Conservation (phyloP, 352 stramenopile species). For the Pythium brassicae region DNA sequence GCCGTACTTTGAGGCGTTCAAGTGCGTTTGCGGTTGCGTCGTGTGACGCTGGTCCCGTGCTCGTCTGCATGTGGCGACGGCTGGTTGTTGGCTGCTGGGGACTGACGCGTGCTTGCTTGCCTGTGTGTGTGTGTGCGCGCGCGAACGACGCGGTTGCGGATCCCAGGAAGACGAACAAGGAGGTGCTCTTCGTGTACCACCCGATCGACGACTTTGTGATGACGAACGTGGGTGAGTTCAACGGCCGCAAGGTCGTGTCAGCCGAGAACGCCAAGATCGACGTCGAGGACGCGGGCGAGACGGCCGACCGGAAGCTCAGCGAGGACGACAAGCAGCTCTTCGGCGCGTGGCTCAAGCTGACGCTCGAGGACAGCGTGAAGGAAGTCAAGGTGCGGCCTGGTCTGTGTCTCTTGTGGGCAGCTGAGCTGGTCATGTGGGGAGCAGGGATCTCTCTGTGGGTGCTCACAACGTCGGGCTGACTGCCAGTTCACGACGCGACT, state of each 20-base stretch:
- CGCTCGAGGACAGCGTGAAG: conserved; percentile 87
- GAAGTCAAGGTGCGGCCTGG: conserved; percentile 65
- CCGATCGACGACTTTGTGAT: conserved; percentile 99
- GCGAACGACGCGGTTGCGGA: neutral
- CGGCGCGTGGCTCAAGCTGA: conserved; percentile 91
- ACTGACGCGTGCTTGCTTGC: neutral
- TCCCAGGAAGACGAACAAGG: conserved; percentile 82
- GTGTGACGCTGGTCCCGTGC: no score
- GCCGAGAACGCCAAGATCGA: conserved; percentile 96
- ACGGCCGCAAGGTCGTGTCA: conserved; percentile 94
- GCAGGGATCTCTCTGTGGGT: neutral
- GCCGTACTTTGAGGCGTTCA: conserved; percentile 99
- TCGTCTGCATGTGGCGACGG: no score
- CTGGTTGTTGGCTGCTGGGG: neutral
- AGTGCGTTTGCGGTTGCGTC: conserved; percentile 52
- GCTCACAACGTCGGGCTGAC: neutral
- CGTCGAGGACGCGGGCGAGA: conserved; percentile 61
- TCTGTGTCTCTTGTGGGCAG: neutral
- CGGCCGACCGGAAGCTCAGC: conserved; percentile 56
- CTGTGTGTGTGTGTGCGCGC: neutral
- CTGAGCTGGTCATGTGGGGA: neutral
- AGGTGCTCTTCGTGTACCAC: conserved; percentile 98
- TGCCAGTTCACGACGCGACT: conserved; percentile 86
- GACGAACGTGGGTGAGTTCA: conserved; percentile 97
- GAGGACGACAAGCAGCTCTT: conserved; percentile 88